Conservation (phyloP, 1,284 basidiomycete genomes). For the Anthracocystis panici-leucophaei region DNA sequence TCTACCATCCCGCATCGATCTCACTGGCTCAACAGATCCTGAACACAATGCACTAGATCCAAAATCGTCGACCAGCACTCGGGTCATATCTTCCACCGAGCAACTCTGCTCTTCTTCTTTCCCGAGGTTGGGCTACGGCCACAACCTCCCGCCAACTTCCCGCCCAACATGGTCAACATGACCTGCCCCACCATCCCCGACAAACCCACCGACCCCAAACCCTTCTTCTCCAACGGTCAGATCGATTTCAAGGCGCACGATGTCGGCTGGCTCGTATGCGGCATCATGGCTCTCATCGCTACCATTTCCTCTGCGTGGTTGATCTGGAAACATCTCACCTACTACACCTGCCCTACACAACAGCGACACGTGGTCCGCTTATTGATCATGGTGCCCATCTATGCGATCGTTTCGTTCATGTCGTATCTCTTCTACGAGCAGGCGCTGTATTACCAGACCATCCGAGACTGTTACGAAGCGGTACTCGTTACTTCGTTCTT, state of each 20-base stretch:
- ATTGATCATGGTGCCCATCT: constrained; percentile 83
- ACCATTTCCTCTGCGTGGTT: constrained; percentile 48
- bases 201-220: constrained; percentile 61
- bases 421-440: constrained; percentile 76
- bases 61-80: no score
- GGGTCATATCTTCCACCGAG: no score
- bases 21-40: no score
- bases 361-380: constrained; percentile 73
- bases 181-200: constrained; percentile 51
- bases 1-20: no score
- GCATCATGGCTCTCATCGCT: constrained; percentile 73
- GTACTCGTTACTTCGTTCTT: constrained; percentile 77
- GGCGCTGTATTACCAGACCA: constrained; percentile 67
- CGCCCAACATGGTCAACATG: constrained; percentile 48
- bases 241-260: constrained; percentile 74
- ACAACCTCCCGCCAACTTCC: background rate
- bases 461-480: constrained; percentile 66
- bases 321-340: constrained; percentile 74
- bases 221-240: constrained; percentile 76
- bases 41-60: no score
- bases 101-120: background rate
- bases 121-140: background rate
- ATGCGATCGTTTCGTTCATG: constrained; percentile 77
- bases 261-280: constrained; percentile 80
- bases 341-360: constrained; percentile 77